A percentile compares a stretch with the other conserved stretches of the same genome.
Evolutionary conservation across 768 basidiomycete species (phyloP).

Genomic region (Tricholoma terreum): DNA sequence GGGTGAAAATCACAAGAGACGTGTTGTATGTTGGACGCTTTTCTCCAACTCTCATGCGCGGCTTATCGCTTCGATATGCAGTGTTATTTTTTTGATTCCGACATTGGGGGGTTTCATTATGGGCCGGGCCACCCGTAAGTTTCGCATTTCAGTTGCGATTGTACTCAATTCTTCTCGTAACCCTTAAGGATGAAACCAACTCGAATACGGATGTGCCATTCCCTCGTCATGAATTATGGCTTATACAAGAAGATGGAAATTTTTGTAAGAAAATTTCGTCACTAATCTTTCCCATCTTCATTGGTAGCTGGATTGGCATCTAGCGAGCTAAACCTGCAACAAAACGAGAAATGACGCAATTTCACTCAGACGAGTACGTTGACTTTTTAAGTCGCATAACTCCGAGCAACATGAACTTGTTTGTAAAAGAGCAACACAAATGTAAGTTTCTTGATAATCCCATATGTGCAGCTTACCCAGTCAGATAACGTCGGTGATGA

Average conservation of each 20-base stretch:
- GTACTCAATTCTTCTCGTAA: slow-evolving; percentile 15
- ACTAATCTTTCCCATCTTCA: neutral
- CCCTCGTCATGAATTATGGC: slow-evolving; percentile 99
- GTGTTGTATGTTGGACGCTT: slow-evolving; percentile 63
- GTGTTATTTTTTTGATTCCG: slow-evolving; percentile 99
- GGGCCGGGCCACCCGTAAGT: slow-evolving; percentile 92
- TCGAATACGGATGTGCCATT: slow-evolving; percentile 98
- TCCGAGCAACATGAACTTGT: slow-evolving; percentile 93
- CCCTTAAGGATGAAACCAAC: slow-evolving; percentile 88
- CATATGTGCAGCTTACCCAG: neutral
- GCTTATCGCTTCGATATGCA: slow-evolving; percentile 25
- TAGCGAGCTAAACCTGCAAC: slow-evolving; percentile 99
- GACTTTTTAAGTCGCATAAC: slow-evolving; percentile 94
- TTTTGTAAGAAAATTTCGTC: slow-evolving; percentile 68
- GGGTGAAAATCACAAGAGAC: slow-evolving; percentile 76
- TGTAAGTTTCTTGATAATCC: slow-evolving; percentile 47
- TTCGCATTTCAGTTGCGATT: slow-evolving; percentile 1
- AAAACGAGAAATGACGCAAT: slow-evolving; percentile 99
- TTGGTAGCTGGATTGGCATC: neutral
- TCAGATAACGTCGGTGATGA: slow-evolving; percentile 97
- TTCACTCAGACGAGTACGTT: slow-evolving; percentile 98
- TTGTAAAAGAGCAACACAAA: slow-evolving; percentile 92
- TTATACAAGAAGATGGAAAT: slow-evolving; percentile 99
- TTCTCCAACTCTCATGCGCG: neutral
- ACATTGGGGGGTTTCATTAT: slow-evolving; percentile 99